Evolutionary conservation across 2,329 filamentous ascomycete genomes (phyloP).

Genomic region (Emergomyces pasteurianus): DNA sequence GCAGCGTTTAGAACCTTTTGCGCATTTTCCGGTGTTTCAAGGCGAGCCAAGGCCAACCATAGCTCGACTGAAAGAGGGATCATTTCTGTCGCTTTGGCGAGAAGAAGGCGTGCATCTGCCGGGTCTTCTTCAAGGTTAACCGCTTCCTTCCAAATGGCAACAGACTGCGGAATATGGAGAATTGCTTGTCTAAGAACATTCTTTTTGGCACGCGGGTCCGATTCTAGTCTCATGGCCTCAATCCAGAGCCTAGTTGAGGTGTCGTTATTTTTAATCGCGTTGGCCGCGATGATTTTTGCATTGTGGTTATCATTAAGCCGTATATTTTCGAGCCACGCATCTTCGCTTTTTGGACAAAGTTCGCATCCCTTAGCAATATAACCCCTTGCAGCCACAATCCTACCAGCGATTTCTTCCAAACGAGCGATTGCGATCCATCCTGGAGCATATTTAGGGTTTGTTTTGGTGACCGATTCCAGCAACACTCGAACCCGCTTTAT

Average conservation of each 20-base stretch:
- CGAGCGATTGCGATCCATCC: conserved; percentile 93
- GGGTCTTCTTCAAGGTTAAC: conserved; percentile 90
- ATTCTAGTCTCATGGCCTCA: conserved; percentile 87
- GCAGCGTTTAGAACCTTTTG: conserved; percentile 93
- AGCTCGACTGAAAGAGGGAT: conserved; percentile 89
- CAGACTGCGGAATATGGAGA: conserved; percentile 86
- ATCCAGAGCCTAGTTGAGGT: conserved; percentile 85
- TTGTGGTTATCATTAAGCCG: conserved; percentile 84
- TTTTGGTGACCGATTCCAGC: conserved; percentile 93
- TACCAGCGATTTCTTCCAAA: conserved; percentile 84
- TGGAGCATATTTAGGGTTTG: conserved; percentile 86
- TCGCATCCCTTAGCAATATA: conserved; percentile 81
- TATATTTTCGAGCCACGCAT: conserved; percentile 94
- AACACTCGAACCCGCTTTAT: conserved; percentile 87
- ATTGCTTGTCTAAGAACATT: conserved; percentile 83
- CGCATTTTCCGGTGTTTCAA: conserved; percentile 83
- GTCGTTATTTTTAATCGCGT: conserved; percentile 85
- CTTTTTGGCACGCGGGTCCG: conserved; percentile 73
- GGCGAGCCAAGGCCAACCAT: conserved; percentile 83
- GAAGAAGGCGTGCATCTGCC: conserved; percentile 72
- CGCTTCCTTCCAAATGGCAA: conserved; percentile 94
- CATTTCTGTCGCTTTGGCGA: conserved; percentile 90
- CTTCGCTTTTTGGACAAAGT: conserved; percentile 85
- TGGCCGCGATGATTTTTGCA: conserved; percentile 87
- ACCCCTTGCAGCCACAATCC: conserved; percentile 77